A percentile compares a stretch with the other conserved stretches of the same genome.
Evolutionary conservation across 768 basidiomycete species (phyloP).

Genomic region (Exsudoporus frostii): DNA sequence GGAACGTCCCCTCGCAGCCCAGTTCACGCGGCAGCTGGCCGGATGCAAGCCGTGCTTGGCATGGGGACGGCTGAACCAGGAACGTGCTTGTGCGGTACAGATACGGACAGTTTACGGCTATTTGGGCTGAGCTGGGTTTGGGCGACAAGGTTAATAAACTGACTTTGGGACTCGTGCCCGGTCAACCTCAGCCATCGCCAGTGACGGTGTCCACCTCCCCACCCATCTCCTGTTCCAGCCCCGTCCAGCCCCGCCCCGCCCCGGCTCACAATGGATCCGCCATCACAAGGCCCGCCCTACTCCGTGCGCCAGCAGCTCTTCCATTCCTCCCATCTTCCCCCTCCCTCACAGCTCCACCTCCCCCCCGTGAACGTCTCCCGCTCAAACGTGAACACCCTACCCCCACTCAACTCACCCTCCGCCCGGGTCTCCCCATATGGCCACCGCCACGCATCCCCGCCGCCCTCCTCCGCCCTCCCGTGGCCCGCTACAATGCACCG

Average conservation of each 20-base stretch:
- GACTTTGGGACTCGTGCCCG: constrained; percentile 16
- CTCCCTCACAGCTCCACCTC: constrained; percentile 41
- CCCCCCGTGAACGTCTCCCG: constrained; percentile 35
- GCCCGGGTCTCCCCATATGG: constrained; percentile 23
- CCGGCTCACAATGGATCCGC: constrained; percentile 22
- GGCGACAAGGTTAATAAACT: constrained; percentile 24
- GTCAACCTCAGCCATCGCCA: constrained; percentile 8
- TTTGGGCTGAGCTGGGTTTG: constrained; percentile 24
- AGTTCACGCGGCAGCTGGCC: background rate
- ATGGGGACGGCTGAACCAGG: background rate
- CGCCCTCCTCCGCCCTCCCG: constrained; percentile 22
- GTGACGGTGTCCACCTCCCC: background rate
- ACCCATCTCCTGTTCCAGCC: constrained; percentile 1
- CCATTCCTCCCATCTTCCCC: constrained; percentile 42
- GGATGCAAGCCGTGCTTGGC: background rate
- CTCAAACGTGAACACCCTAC: constrained; percentile 39
- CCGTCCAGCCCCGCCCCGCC: constrained; percentile 4
- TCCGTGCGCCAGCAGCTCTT: constrained; percentile 36
- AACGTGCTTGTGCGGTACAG: background rate
- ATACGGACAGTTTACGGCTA: constrained; percentile 23
- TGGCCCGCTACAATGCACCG: constrained; percentile 32
- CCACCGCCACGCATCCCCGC: constrained; percentile 29
- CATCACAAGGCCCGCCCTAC: constrained; percentile 32
- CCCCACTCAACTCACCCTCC: constrained; percentile 36
- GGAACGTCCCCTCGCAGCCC: background rate